Base-by-base conservation (phyloP, 805 yeast species). In the Kuraishia ogatae region DNA sequence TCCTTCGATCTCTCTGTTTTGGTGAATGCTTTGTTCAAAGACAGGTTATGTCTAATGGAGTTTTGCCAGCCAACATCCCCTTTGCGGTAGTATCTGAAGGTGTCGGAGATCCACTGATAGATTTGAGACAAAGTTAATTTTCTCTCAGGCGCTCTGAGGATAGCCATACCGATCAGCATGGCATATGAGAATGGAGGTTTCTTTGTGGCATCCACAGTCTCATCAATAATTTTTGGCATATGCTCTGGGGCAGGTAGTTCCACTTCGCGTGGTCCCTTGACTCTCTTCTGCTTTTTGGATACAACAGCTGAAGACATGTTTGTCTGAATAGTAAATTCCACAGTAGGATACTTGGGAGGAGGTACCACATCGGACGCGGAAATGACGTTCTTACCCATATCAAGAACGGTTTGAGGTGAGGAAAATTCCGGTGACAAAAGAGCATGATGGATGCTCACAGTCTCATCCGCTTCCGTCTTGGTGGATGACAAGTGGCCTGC, bases 131-230 rank as follows among this genome's bases (percentile, higher is more conserved):
- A 71, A 2, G 96, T 87, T 48, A 91, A 76, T 59, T 85, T 85
- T 51, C 86, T 78, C 17, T 75, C 78, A 1, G 85, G 84, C n/a
- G 96, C 83, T 58, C 94, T 81, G 60, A 93, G 73, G 52, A 93
- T 88, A 1, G 98, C 93, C 86, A 93, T 85, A 1, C 97, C 97
- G 59, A 93, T 93, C 57, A 93, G 77, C 53, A 91, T 85, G 2
- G 99, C 99, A 66, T 93, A 93, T 5, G 97, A 89, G 68, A 84
- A 92, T 0, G 97, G 97, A 1, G 99, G 99, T 68, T 94, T 93
- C 53, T 71, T 77, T 24, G 57, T 55, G 49, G 50, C 52, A 2
- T 61, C 61, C 22, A 53, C 57, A 24, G 83, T 80, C 10, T 84
- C 82, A 61, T 84, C 83, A 28, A 61, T 59, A 11, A 78, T 64